A percentile compares a stretch with the other conserved stretches of the same genome.
Conservation (phyloP, 805 yeast species). For the Lachancea kluyveri region DNA sequence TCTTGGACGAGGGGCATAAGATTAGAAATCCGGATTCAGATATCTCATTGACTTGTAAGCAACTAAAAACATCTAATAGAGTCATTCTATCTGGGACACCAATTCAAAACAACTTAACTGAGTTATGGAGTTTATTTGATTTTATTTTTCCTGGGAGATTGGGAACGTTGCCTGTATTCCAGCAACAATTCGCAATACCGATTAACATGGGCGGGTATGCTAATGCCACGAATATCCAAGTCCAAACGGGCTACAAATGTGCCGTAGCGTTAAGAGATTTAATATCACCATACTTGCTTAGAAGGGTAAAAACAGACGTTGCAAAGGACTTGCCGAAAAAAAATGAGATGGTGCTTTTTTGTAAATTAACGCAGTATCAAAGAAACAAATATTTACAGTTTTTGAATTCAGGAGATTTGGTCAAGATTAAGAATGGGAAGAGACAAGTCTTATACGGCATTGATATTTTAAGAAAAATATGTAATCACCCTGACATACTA, state of each 20-base stretch:
- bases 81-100: slow-evolving; percentile 94
- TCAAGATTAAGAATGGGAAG: slow-evolving; percentile 65
- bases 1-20: slow-evolving; percentile 94
- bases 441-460: slow-evolving; percentile 84
- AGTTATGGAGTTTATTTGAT: slow-evolving; percentile 92
- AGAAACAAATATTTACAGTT: slow-evolving; percentile 68
- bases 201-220: slow-evolving; percentile 98
- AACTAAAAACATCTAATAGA: slow-evolving; percentile 75
- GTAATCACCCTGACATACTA: slow-evolving; percentile 92
- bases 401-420: slow-evolving; percentile 67
- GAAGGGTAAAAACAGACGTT: slow-evolving; percentile 89
- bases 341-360: slow-evolving; percentile 89
- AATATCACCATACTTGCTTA: slow-evolving; percentile 79
- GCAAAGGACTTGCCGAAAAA: slow-evolving; percentile 93
- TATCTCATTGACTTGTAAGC: slow-evolving; percentile 79
- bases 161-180: slow-evolving; percentile 93
- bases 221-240: slow-evolving; percentile 92
- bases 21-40: slow-evolving; percentile 92
- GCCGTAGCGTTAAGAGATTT: slow-evolving; percentile 85
- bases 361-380: slow-evolving; percentile 75
- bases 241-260: slow-evolving; percentile 92
- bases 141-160: slow-evolving; percentile 91
- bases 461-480: slow-evolving; percentile 82
- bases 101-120: slow-evolving; percentile 86
- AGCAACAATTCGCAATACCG: slow-evolving; percentile 85